phyloP scores from a whole-genome alignment of 352 stramenopile genomes.

The Phytophthora pluvialis region DNA sequence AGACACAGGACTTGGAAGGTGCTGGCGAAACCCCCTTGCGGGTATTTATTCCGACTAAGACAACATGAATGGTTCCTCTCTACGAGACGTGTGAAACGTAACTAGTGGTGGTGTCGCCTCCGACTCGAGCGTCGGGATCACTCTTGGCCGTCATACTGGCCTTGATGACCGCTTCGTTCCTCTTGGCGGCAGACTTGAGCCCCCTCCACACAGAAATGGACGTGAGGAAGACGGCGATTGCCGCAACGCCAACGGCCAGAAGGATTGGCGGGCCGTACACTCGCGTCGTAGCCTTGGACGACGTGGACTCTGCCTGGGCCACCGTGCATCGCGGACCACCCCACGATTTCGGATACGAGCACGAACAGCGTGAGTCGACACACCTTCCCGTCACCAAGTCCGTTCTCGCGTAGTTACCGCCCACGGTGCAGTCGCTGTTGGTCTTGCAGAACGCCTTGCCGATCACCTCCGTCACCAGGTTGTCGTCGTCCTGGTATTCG shows the following conservation, averaged over 20 bases:
- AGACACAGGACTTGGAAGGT: constrained; percentile 6
- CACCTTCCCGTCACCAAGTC: constrained; percentile 50
- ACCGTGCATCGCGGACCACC: constrained; percentile 62
- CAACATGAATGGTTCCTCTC: not conserved
- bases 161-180: constrained; percentile 25
- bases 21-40: constrained; percentile 18
- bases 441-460: constrained; percentile 50
- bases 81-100: constrained; percentile 16
- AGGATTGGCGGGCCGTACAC: constrained; percentile 45
- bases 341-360: constrained; percentile 51
- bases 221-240: constrained; percentile 33
- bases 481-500: constrained; percentile 57
- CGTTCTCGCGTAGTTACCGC: constrained; percentile 36
- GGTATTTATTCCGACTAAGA: constrained; percentile 19
- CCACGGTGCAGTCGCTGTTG: constrained; percentile 53
- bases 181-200: constrained; percentile 26
- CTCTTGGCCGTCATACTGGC: constrained; percentile 29
- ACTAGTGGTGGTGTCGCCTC: constrained; percentile 3
- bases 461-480: constrained; percentile 39
- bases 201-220: constrained; percentile 38
- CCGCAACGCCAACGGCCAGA: constrained; percentile 32
- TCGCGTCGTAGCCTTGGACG: constrained; percentile 26
- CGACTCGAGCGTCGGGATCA: constrained; percentile 7
- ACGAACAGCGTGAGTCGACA: constrained; percentile 50
- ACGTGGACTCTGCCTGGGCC: constrained; percentile 30